Conservation (phyloP, 2,329 filamentous ascomycete genomes). For the Mollisiaceae sp. region DNA sequence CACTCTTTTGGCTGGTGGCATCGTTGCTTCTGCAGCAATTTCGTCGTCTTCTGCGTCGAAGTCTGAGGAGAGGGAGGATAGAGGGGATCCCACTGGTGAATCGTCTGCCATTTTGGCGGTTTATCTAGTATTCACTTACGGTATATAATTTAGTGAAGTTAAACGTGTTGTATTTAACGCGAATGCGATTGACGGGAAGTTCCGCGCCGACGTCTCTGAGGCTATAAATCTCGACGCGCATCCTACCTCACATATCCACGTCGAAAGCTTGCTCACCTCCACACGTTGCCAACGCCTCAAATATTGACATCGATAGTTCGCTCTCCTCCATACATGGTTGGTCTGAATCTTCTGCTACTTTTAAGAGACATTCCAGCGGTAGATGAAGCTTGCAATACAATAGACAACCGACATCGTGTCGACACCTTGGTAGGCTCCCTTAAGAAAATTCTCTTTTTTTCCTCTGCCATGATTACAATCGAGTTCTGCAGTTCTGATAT, state of each 20-base stretch:
- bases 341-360: too few species aligned
- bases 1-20: conserved; percentile 30
- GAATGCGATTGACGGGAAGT: neutral
- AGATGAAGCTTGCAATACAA: too few species aligned
- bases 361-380: too few species aligned
- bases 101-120: conserved; percentile 45
- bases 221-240: too few species aligned
- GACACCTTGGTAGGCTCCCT: conserved; percentile 21
- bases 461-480: conserved; percentile 17
- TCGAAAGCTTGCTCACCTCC: too few species aligned
- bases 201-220: too few species aligned
- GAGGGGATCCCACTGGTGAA: conserved; percentile 55
- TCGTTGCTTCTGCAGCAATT: conserved; percentile 47
- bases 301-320: too few species aligned
- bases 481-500: conserved; percentile 25
- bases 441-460: conserved; percentile 2
- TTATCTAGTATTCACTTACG: neutral
- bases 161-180: neutral
- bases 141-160: neutral
- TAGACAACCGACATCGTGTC: neutral
- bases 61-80: conserved; percentile 68
- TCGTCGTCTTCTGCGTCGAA: conserved; percentile 58
- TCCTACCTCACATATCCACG: too few species aligned
- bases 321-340: too few species aligned
- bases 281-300: too few species aligned